phyloP scores from a whole-genome alignment of 345 rosid genomes.

The Sonneratia alba region DNA sequence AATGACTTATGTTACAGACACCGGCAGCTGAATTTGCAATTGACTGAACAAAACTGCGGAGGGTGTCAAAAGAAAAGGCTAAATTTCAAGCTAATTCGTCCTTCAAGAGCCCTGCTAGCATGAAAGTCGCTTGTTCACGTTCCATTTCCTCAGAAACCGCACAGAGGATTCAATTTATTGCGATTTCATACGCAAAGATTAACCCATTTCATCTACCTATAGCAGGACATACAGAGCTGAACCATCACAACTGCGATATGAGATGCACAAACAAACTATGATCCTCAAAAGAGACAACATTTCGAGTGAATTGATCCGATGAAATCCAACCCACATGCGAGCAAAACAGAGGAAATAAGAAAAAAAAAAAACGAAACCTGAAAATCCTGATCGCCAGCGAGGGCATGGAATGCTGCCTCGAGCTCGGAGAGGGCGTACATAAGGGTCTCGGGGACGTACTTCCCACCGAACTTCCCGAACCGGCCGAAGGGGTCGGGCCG shows the following conservation, averaged over 20 bases:
- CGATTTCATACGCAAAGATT: background rate
- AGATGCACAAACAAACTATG: background rate
- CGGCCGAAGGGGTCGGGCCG: slow-evolving; percentile 90
- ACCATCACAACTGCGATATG: background rate
- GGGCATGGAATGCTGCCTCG: slow-evolving; percentile 58
- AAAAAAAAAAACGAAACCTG: slow-evolving; percentile 38
- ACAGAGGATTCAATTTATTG: too few relatives aligned
- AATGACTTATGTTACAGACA: background rate
- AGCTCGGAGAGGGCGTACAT: slow-evolving; percentile 82
- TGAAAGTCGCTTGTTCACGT: background rate
- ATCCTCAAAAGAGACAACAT: background rate
- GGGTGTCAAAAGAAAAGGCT: background rate
- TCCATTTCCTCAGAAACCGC: background rate
- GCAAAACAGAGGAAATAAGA: background rate
- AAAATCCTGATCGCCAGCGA: slow-evolving; percentile 50
- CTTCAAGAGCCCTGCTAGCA: background rate
- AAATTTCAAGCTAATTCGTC: background rate
- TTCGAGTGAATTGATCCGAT: background rate
- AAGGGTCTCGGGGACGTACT: slow-evolving; percentile 86
- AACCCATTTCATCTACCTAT: background rate
- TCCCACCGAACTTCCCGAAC: slow-evolving; percentile 86
- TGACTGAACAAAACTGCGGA: background rate
- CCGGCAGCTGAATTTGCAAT: background rate
- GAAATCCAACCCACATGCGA: background rate
- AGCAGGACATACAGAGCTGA: background rate